Evolutionary conservation across 768 basidiomycete genomes (phyloP).

Genomic region (Suillus tomentosus): DNA sequence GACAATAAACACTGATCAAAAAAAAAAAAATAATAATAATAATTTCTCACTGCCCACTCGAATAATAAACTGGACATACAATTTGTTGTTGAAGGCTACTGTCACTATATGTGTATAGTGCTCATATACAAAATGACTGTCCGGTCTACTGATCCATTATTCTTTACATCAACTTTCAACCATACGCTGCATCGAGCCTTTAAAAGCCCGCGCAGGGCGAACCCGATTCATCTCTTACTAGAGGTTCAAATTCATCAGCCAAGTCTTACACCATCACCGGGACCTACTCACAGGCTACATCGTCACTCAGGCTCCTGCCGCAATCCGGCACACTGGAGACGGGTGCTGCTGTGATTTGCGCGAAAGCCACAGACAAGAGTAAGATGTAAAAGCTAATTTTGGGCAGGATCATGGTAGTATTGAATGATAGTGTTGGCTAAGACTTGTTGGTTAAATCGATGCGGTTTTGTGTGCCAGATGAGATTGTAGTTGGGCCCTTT

Average conservation of each 20-base stretch:
- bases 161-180: neutral
- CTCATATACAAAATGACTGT: neutral
- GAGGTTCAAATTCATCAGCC: neutral
- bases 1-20: too few relatives aligned
- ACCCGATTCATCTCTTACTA: neutral
- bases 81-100: neutral
- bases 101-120: neutral
- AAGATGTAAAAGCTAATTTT: neutral
- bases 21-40: too few relatives aligned
- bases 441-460: neutral
- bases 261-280: neutral
- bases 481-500: neutral
- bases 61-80: neutral
- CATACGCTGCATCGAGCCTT: neutral
- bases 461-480: neutral
- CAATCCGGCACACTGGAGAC: neutral
- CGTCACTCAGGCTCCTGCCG: accelerated
- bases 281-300: neutral
- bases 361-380: neutral
- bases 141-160: neutral
- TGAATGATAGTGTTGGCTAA: neutral
- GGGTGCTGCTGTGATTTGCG: neutral
- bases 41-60: neutral
- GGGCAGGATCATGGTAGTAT: neutral
- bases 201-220: neutral